These are phyloP conservation scores for Colletotrichum shisoi DNA, from an alignment of 2,329 filamentous ascomycete genomes.

Conservation along the genomic window DNA sequence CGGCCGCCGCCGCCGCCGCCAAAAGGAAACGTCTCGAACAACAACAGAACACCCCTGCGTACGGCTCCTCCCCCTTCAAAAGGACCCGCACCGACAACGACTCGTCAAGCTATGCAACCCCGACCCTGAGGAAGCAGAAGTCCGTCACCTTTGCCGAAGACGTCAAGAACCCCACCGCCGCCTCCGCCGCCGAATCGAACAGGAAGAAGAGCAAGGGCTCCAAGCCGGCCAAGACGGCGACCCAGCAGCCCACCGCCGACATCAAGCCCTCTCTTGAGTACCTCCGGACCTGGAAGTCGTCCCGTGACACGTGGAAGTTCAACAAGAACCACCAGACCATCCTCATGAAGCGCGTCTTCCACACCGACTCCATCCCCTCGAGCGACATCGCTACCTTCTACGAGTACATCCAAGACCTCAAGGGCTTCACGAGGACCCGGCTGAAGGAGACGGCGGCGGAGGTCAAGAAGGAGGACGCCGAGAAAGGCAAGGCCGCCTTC, in stretches of 20 bases:
- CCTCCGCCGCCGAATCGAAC: slow-evolving; percentile 41
- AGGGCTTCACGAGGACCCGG: slow-evolving; percentile 75
- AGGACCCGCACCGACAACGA: slow-evolving; percentile 43
- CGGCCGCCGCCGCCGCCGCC: slow-evolving; percentile 38
- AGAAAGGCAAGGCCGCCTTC: slow-evolving; percentile 58
- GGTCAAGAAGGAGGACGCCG: slow-evolving; percentile 63
- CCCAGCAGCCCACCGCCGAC: slow-evolving; percentile 52
- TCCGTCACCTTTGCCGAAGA: slow-evolving; percentile 60
- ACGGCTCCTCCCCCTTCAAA: slow-evolving; percentile 44
- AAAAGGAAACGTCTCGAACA: slow-evolving; percentile 41
- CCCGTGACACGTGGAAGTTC: slow-evolving; percentile 85
- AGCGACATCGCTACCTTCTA: slow-evolving; percentile 74
- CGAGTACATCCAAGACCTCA: slow-evolving; percentile 79
- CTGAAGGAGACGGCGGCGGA: slow-evolving; percentile 72
- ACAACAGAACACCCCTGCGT: slow-evolving; percentile 36
- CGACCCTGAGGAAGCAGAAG: slow-evolving; percentile 50
- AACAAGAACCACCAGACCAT: slow-evolving; percentile 92
- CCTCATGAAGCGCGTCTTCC: slow-evolving; percentile 83
- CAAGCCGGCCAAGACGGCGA: slow-evolving; percentile 50
- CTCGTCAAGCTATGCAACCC: slow-evolving; percentile 31
- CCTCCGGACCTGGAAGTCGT: slow-evolving; percentile 75
- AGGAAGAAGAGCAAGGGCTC: slow-evolving; percentile 46
- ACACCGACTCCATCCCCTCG: slow-evolving; percentile 73
- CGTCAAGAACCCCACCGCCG: slow-evolving; percentile 46
- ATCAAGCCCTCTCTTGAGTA: slow-evolving; percentile 76